phyloP scores from a whole-genome alignment of 495 filamentous ascomycete genomes.

The Amphirosellinia nigrospora region DNA sequence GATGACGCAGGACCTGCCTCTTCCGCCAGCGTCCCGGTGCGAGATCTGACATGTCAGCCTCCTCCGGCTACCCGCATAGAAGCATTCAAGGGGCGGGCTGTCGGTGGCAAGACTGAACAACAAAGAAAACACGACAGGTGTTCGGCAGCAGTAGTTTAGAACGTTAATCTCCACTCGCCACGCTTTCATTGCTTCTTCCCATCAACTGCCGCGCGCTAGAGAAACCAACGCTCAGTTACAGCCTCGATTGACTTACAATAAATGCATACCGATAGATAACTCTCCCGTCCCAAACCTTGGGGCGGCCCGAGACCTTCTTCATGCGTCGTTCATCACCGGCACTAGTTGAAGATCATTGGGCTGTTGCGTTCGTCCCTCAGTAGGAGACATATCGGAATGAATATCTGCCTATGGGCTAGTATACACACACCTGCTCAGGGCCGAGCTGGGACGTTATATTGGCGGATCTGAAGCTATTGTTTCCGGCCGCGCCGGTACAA shows the following conservation, averaged over 20 bases:
- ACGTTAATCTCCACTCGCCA: constrained; percentile 5
- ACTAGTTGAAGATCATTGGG: neutral
- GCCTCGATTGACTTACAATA: constrained; percentile 17
- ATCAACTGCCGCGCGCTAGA: constrained; percentile 26
- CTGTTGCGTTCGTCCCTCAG: neutral
- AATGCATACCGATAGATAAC: neutral
- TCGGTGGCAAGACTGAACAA: constrained; percentile 4
- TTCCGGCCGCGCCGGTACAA: neutral
- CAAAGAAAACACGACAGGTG: constrained; percentile 8
- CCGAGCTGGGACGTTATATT: neutral
- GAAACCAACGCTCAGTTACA: constrained; percentile 17
- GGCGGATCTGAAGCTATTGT: constrained; percentile 11
- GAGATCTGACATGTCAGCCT: constrained; percentile 27
- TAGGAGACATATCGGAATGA: neutral
- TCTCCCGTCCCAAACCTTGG: neutral
- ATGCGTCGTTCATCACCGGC: constrained; percentile 1
- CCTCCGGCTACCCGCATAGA: constrained; percentile 22
- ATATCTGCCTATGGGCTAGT: constrained; percentile 4
- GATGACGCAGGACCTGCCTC: constrained; percentile 20
- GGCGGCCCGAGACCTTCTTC: constrained; percentile 9
- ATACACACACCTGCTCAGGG: neutral
- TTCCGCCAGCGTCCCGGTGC: constrained; percentile 19
- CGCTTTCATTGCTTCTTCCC: constrained; percentile 1
- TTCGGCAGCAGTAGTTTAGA: constrained; percentile 18
- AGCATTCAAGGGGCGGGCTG: constrained; percentile 14